Evolutionary conservation across 805 yeast species (phyloP).

Genomic region (Kluyveromyces dobzhanskii): DNA sequence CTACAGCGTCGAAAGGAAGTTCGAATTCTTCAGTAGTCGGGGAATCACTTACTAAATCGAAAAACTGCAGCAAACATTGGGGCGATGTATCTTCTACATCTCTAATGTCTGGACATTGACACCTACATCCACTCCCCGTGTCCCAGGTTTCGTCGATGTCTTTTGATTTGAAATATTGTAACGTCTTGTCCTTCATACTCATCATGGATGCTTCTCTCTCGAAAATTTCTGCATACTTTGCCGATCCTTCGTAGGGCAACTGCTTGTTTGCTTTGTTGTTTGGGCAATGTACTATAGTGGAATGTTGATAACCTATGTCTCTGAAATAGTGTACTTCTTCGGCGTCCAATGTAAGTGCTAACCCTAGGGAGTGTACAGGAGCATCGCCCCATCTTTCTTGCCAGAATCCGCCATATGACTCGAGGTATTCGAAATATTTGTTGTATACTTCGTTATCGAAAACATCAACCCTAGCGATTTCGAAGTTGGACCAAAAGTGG

Average conservation of each 20-base stretch:
- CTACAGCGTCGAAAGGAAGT: not conserved
- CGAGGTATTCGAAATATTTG: constrained; percentile 60
- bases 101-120: constrained; percentile 59
- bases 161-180: not conserved
- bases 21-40: not conserved
- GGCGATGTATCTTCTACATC: constrained; percentile 52
- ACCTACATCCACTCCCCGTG: constrained; percentile 74
- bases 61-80: constrained; percentile 48
- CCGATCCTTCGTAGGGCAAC: constrained; percentile 33
- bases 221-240: constrained; percentile 18
- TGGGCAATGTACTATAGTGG: constrained; percentile 81
- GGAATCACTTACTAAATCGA: constrained; percentile 29
- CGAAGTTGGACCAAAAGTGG: constrained; percentile 92
- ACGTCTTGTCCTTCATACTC: not conserved
- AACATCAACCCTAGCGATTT: constrained; percentile 75
- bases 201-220: not conserved
- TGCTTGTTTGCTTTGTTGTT: constrained; percentile 41
- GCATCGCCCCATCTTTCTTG: constrained; percentile 98
- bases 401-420: constrained; percentile 73
- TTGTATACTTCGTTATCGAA: constrained; percentile 60
- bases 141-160: constrained; percentile 15
- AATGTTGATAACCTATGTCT: constrained; percentile 85
- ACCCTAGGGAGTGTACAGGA: constrained; percentile 83
- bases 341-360: constrained; percentile 62
- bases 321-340: constrained; percentile 81